These are phyloP conservation scores for Gastrolobium villosum DNA, from an alignment of 306 rosid genomes.

Conservation along the genomic window DNA sequence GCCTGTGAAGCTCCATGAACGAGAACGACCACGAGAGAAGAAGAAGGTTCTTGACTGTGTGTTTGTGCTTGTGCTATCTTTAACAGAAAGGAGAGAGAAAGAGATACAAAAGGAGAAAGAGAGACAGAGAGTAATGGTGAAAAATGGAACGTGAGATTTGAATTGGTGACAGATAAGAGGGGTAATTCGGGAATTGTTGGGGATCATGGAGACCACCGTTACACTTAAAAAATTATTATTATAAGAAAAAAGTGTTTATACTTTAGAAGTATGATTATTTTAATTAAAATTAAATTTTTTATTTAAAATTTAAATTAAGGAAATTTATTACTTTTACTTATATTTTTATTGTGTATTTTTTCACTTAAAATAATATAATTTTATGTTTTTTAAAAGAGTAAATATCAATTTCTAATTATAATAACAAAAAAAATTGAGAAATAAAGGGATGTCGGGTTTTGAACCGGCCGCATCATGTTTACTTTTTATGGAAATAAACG, in stretches of 20 bases:
- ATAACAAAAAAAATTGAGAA: not conserved
- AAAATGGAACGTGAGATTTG: conserved; percentile 50
- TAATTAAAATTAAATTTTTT: no score
- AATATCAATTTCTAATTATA: not conserved
- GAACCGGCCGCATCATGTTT: conserved; percentile 46
- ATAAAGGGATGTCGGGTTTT: conserved; percentile 35
- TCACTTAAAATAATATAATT: no score
- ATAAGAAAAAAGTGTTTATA: not conserved
- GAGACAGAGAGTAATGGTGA: conserved; percentile 58
- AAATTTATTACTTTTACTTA: no score
- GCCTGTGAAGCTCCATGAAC: conserved; percentile 79
- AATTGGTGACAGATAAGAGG: conserved; percentile 53
- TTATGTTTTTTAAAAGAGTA: no score
- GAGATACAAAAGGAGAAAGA: conserved; percentile 10
- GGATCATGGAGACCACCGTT: not conserved
- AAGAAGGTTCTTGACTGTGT: conserved; percentile 44
- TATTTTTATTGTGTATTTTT: no score
- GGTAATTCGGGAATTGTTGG: conserved; percentile 33
- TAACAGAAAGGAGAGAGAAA: conserved; percentile 30
- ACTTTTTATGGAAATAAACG: no score
- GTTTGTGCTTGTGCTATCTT: conserved; percentile 47
- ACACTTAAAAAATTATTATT: no score
- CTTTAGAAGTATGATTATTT: no score
- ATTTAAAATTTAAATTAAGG: no score
- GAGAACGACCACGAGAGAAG: conserved; percentile 46